Evolutionary conservation across 495 filamentous ascomycete genomes (phyloP), one percentile per base, ranked within the genome.

Genomic region (Trichocladium antarcticum): DNA sequence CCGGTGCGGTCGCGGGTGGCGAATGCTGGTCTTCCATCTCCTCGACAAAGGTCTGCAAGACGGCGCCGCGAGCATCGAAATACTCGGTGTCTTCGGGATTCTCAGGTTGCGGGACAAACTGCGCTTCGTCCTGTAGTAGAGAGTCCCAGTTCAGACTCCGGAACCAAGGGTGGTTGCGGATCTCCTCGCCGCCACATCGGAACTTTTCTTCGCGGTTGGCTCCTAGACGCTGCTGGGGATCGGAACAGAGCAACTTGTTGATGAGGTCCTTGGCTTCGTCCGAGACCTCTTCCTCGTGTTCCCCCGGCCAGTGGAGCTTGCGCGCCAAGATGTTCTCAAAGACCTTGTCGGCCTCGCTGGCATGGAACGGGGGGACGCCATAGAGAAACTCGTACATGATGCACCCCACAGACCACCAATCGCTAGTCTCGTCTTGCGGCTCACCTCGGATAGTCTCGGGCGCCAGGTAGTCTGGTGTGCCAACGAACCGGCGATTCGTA

Each of bases 371-470:
- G 1, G 92, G 92, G 19, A 67, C 86, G 76, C 45, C 92, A 84
- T 85, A 97, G 16, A 98, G 70, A 51, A 95, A 96, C 56, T 98
- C 92, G 61, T 96, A 98, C 67, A 97, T 72, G 50, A 98, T 97
- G 58, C 92, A 97, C 2, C 92, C 92, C 38, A 98, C 70, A 6
- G 92, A 97, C 92, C 92, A 98, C 92, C 92, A 98, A 77, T 98
- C 92, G 64, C 92, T 96, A 55, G 89, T 89, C 62, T 97, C 89
- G 62, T 98, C 92, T 67, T 97, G 92, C 0, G 89, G 87, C 51
- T 85, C 77, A 42, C 92, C 92, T 58, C 86, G 89, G 62, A 98
- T 95, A 0, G 92, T 98, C 63, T 98, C 92, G 2, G 92, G 92
- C 2, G 92, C 90, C 15, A 98, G 77, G 65, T 98, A 98, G 68